Conservation (phyloP, 1,284 basidiomycete species). For the Ustilago tritici region DNA sequence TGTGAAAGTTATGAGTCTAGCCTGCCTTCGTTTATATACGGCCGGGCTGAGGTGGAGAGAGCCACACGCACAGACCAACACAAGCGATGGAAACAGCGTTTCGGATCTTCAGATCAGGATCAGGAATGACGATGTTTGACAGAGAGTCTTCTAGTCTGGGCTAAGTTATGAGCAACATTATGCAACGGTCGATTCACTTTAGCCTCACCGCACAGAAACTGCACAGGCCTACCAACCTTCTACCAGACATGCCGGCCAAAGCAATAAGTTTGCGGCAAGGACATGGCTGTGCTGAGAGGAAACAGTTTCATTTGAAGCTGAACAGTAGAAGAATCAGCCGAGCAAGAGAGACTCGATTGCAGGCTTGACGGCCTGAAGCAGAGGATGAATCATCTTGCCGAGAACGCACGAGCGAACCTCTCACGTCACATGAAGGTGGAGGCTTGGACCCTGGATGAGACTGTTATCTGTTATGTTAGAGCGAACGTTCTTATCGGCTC, state of each 20-base stretch:
- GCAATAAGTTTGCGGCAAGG: background rate
- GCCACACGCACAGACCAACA: background rate
- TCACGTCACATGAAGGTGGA: conserved; percentile 4
- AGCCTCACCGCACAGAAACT: background rate
- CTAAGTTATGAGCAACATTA: background rate
- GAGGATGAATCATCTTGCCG: conserved; percentile 34
- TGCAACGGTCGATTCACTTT: background rate
- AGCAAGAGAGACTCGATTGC: conserved; percentile 2
- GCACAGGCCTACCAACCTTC: conserved; percentile 3
- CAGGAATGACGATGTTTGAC: conserved; percentile 2
- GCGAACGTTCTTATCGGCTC: background rate
- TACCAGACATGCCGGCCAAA: background rate
- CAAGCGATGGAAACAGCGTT: background rate
- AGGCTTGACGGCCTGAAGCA: background rate
- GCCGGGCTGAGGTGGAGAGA: background rate
- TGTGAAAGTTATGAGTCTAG: background rate
- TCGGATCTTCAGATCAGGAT: conserved; percentile 10
- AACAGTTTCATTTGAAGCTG: background rate
- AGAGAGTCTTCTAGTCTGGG: background rate
- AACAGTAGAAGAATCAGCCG: conserved; percentile 23
- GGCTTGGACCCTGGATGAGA: background rate
- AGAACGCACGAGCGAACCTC: background rate
- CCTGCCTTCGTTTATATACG: background rate
- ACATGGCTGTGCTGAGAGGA: background rate
- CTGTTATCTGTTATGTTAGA: background rate